Evolutionary conservation across 352 stramenopile species (phyloP), one percentile per base, ranked within the genome.

Genomic region (Pythium biforme): DNA sequence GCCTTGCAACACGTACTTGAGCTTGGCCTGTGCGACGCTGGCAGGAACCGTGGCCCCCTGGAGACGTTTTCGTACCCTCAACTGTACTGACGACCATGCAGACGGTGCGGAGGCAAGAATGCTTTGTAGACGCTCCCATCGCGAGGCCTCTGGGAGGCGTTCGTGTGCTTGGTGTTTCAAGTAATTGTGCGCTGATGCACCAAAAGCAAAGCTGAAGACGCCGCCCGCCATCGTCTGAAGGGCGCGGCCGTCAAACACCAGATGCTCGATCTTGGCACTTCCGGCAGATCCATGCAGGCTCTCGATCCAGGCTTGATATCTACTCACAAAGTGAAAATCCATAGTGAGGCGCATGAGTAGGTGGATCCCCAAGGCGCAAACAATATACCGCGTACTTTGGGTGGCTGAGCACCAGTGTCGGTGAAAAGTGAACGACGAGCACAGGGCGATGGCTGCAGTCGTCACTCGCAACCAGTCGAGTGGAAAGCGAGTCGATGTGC

Each of bases 391-490:
- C 33, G 29, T 46, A 66, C 51, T 40, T 22, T 15, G n/a, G 8
- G 19, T 56, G 17, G 23, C 48, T 23, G 19, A 64, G 10, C 23
- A 69, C 50, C 5, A 0, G 11, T 7, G 59, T 11, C 10, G 75
- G 73, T 1, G 78, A 79, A 12, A 91, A 76, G 49, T 91, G 82
- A 15, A 86, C 74, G 12, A 89, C 64, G 1, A 91, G 63, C 5
- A 59, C 71, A 23, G 82, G 80, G 3, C 52, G 53, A 43, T 91
- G 82, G 49, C 51, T 22, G 19, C 40, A 50, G 53, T 46, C n/a
- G 15, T 14, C 25, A 41, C n/a, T 6, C 26, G 14, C 51, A 52
- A 51, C 31, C 75, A 86, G 12, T 53, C 37, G 59, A 3, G 7
- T 25, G 12, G 53, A 34, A 19, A 88, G 69, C 2, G 62, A 59